Conservation (phyloP, 2,329 filamentous ascomycete genomes). For the Colletotrichum godetiae region DNA sequence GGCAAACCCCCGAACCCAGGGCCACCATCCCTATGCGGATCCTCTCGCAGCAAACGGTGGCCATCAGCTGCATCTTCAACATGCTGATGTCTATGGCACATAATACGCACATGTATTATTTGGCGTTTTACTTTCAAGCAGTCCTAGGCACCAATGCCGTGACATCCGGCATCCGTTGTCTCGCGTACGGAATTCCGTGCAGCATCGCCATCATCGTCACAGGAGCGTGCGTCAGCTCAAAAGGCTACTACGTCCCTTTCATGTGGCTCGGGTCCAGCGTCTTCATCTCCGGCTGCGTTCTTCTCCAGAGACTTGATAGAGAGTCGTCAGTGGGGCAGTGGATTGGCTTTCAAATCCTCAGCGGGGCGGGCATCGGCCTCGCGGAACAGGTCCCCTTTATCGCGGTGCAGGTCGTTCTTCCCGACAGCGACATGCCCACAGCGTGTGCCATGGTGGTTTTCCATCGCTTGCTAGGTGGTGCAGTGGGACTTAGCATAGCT, state of each 20-base stretch:
- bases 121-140: background rate
- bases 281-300: background rate
- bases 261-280: background rate
- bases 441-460: background rate
- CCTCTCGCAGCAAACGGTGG: background rate
- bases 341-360: constrained; percentile 31
- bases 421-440: constrained; percentile 2
- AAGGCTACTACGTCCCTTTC: background rate
- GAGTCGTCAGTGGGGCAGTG: background rate
- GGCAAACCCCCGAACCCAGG: background rate
- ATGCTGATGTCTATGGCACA: background rate
- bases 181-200: background rate
- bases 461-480: background rate
- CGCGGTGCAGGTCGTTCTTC: constrained; percentile 35
- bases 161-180: background rate
- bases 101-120: background rate
- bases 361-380: constrained; percentile 28
- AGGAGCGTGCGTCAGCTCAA: background rate
- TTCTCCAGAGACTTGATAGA: background rate
- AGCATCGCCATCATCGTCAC: background rate
- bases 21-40: background rate
- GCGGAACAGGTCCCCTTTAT: constrained; percentile 29
- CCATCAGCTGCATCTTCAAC: background rate
- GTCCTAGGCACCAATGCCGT: background rate
- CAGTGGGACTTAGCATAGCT: background rate